Base-by-base conservation (phyloP, 768 basidiomycete genomes). In the Leccinum barrowsii region DNA sequence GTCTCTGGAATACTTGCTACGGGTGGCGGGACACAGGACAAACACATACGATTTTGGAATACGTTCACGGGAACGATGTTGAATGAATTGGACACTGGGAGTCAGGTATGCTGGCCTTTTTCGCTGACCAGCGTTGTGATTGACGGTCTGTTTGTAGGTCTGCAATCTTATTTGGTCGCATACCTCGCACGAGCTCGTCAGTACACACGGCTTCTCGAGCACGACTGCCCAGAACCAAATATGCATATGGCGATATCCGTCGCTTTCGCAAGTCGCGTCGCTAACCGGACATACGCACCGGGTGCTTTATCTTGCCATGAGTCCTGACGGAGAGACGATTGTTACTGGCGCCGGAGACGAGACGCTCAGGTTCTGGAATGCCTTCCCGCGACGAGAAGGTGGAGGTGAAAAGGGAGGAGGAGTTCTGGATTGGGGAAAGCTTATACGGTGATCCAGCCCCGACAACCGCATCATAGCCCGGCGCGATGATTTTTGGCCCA, bases 271-370 rank as follows among this genome's bases (percentile, higher is more conserved):
- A 84, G 95, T 98, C 7, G 96, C 94, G 0, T 92, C 92, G 7
- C 79, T 99, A 7, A 91, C 92, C 0, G 96, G 96, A 7, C 96
- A 99, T 70, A 92, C 94, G 0, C 92, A 90, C 70, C 90, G 96
- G 50, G 96, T 99, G 17, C 78, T 98, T 32, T 96, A 96, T 71
- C 86, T 98, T n/a, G 95, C 95, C 3, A 94, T 95, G 92, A 91
- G 88, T 67, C 95, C 95, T 0, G 95, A 97, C 65, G 94, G 95
- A 17, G 93, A 96, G 76, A 98, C 95, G 1, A 98, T 98, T 61
- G 97, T 98, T 26, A 98, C 95, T 0, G 96, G 96, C 15, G 96
- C 96, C 0, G 96, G 96, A 0, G 96, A 99, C 72, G 96, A 98
- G 76, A 99, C 96, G 4, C 75, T 99, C 54, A 75, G 94, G 61